phyloP scores from a whole-genome alignment of 768 basidiomycete species.

The Xanthoconium purpureum region DNA sequence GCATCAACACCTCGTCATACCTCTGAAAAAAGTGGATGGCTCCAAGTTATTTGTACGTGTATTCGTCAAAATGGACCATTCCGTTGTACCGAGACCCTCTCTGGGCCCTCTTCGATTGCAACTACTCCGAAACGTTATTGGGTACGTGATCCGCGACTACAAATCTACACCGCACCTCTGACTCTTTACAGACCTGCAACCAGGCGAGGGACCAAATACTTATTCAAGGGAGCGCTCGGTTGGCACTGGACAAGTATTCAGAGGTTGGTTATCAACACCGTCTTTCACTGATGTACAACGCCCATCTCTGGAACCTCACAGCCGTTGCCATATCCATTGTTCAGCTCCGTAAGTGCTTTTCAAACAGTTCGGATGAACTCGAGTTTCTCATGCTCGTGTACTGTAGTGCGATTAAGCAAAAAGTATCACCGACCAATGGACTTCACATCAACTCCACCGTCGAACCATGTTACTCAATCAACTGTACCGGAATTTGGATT shows the following conservation, averaged over 20 bases:
- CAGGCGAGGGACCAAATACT: background rate
- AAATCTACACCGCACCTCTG: background rate
- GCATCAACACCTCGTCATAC: background rate
- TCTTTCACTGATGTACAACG: background rate
- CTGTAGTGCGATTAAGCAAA: background rate
- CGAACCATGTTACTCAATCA: background rate
- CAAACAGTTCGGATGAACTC: background rate
- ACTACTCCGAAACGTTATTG: conserved; percentile 10
- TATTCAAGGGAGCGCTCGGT: background rate
- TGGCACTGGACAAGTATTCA: background rate
- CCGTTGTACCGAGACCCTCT: background rate
- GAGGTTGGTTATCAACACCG: background rate
- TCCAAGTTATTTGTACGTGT: conserved; percentile 5
- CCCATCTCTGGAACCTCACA: background rate
- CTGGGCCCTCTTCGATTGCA: conserved; percentile 11
- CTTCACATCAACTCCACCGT: background rate
- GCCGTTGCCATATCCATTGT: background rate
- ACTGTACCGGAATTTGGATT: background rate
- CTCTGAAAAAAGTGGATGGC: background rate
- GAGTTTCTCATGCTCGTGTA: background rate
- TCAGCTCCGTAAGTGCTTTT: background rate
- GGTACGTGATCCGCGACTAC: background rate
- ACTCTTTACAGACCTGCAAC: background rate
- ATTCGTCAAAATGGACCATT: background rate
- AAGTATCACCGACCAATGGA: background rate